Percentiles rank a stretch among this genome's conserved stretches.
phyloP scores from a whole-genome alignment of 257 asterid genomes.

The Coffea canephora region DNA sequence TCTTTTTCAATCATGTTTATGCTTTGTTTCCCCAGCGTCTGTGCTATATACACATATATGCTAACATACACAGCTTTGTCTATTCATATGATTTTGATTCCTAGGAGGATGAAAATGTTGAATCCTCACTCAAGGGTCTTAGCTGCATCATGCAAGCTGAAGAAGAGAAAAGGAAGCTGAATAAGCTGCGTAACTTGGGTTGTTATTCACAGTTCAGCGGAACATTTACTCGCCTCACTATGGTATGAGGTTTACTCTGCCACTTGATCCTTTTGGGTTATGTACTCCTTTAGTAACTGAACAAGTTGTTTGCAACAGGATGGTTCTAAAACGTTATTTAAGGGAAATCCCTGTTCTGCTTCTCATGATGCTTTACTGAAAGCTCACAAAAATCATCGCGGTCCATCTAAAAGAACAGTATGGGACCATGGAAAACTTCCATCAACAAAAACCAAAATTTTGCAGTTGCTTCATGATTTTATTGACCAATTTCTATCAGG shows the following conservation, averaged over 20 bases:
- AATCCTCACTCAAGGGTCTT: constrained; percentile 54
- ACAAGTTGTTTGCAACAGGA: constrained; percentile 49
- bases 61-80: neutral
- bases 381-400: constrained; percentile 61
- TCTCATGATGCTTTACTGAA: constrained; percentile 57
- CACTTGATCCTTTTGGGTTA: constrained; percentile 4
- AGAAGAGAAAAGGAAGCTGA: constrained; percentile 55
- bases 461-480: constrained; percentile 59
- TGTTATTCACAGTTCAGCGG: constrained; percentile 77
- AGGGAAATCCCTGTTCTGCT: constrained; percentile 80
- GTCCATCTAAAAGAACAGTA: constrained; percentile 61
- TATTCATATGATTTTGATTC: constrained; percentile 9
- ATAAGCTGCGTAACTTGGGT: constrained; percentile 50
- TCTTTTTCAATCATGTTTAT: neutral
- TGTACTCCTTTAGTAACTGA: constrained; percentile 13
- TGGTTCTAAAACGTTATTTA: constrained; percentile 83
- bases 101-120: constrained; percentile 65
- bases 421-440: constrained; percentile 75
- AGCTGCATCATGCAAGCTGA: constrained; percentile 73
- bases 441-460: constrained; percentile 49
- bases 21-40: neutral
- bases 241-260: constrained; percentile 50
- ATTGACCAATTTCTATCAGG: constrained; percentile 70
- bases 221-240: constrained; percentile 71
- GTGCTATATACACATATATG: neutral